Base-by-base conservation (phyloP, 129 eudicot genomes). In the Helianthus annuus region DNA sequence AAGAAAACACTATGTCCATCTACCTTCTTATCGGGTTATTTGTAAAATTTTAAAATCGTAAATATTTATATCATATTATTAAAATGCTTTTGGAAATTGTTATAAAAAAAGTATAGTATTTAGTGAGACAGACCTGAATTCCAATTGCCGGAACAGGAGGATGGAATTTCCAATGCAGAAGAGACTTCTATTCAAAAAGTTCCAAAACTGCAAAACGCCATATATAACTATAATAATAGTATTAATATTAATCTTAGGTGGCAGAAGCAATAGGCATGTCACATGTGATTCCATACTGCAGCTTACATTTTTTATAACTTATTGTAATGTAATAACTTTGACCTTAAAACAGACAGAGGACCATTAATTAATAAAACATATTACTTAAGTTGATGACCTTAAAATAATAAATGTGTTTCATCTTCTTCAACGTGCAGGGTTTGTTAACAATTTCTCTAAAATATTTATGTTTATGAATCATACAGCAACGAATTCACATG, bases 211-310 rank as follows among this genome's bases (percentile, higher is more conserved):
- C 71, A 53, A 52, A 69, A 55, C 61, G 81, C 51, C 76, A 32
- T 53, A 29, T 46, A 63, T 51, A 46, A 72, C 48, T 59, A 60
- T 19, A 19, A 19, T 19, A 19, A 19, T 19, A 19, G 0, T 19
- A 19, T 0, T 36, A 68, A 69, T 53, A 60, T 48, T 76, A 68
- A 79, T 75, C 77, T 72, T 70, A 64, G 24, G 61, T 77, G 42
- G 75, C 78, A 74, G 74, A 77, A 74, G 79, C 79, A 74, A 73
- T 62, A 71, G 82, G 85, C 89, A 83, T 83, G 85, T 85, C 69
- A 46, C 89, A 83, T 83, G 85, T 85, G 73, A 46, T 53, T 36
- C 60, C 61, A 60, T 76, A 63, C 78, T 77, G 80, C 77, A 84
- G 40, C 52, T 64, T 78, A 46, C 77, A 76, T 74, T 19, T 19